These are phyloP conservation scores for Blastocystis sp. DNA, from an alignment of 352 stramenopile species.

Conservation along the genomic window DNA sequence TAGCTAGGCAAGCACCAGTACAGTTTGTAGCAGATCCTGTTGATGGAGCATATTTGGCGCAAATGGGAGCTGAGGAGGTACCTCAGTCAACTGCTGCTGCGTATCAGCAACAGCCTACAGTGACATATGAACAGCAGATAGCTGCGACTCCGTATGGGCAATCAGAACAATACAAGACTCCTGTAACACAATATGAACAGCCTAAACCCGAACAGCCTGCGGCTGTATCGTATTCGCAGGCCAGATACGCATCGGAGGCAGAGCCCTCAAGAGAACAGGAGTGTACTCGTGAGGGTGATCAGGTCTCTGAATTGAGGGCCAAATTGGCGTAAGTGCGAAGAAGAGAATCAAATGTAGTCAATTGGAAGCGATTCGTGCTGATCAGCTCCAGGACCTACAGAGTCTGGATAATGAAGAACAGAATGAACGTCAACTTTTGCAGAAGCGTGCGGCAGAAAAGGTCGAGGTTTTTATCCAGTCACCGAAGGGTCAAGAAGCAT, in stretches of 20 bases:
- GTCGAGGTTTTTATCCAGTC: not conserved
- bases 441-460: not conserved
- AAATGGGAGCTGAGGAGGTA: not conserved
- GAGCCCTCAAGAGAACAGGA: not conserved
- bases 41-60: too few species aligned
- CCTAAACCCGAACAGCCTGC: not conserved
- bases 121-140: not conserved
- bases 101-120: not conserved
- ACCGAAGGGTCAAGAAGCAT: not conserved
- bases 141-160: too few species aligned
- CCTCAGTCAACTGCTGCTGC: not conserved
- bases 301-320: not conserved
- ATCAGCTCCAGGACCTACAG: constrained; percentile 2
- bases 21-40: too few species aligned
- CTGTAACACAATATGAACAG: too few species aligned
- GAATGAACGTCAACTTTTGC: not conserved
- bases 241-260: not conserved
- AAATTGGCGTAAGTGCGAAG: not conserved
- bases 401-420: not conserved
- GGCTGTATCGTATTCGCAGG: not conserved
- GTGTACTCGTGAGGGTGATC: not conserved
- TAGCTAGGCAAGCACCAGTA: too few species aligned
- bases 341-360: not conserved
- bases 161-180: too few species aligned
- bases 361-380: not conserved